Evolutionary conservation across 1,284 basidiomycete species (phyloP), one percentile per base, ranked within the genome.

Genomic region (Heliocybe sulcata): DNA sequence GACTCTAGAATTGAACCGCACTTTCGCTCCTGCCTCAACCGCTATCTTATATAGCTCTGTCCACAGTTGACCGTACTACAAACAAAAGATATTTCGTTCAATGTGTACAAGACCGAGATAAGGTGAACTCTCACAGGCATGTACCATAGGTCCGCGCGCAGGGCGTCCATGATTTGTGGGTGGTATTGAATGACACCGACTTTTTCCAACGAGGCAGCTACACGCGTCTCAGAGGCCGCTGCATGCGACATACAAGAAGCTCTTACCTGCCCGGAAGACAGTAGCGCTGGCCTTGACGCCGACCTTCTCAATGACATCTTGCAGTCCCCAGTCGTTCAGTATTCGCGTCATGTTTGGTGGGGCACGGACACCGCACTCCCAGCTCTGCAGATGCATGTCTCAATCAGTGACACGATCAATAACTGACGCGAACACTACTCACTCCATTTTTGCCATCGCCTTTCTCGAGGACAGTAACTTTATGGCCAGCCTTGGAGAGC

Each of bases 321-420:
- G 67, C 14, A 83, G 63, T 1, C 81, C 81, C 83, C 82, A 85
- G 51, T 77, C 71, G 54, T 74, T 73, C 22, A 83, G 65, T 12
- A 83, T 74, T 59, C 83, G 83, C 1, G 80, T 74, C 35, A 78
- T 64, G 55, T 84, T 83, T 1, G 81, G 81, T 42, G 81, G 72
- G 55, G 82, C 65, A 11, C 80, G 72, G 55, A 75, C 66, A 22
- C 78, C 77, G 16, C 69, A 73, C 9, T 67, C 64, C 38, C 65
- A 29, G 16, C 3, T 31, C 50, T 29, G 14, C 26, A 16, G 19
- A 35, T 3, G 38, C 16, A 42, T 10, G 29, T 35, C 11, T 29
- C 12, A 14, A 31, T n/a, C 38, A 20, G 16, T 42, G 19, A n/a
- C 38, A n/a, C 19, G 12, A 20, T 42, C 29, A 16, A 42, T n/a